Conservation (phyloP, 164 flowering plant genomes). For the Chloranthus sessilifolius region DNA sequence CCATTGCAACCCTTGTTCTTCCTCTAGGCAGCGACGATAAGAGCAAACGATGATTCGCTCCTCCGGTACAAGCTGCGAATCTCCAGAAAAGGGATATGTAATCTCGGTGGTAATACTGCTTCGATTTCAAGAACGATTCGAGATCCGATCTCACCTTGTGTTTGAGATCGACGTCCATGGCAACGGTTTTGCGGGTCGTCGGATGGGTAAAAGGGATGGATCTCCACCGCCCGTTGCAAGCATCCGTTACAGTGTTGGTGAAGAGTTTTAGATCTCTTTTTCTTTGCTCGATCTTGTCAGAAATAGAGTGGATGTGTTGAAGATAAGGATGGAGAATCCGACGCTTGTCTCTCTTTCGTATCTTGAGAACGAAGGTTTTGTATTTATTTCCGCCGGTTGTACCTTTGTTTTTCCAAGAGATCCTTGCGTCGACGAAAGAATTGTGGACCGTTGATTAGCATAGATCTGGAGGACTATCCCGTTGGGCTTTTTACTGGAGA, state of each 20-base stretch:
- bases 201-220: constrained; percentile 73
- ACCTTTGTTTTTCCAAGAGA: constrained; percentile 43
- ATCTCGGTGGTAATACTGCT: constrained; percentile 64
- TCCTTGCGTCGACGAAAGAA: constrained; percentile 46
- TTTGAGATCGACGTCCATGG: constrained; percentile 68
- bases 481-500: constrained; percentile 46
- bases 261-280: constrained; percentile 40
- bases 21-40: too few relatives aligned
- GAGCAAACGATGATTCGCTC: too few relatives aligned
- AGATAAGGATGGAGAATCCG: constrained; percentile 67
- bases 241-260: constrained; percentile 27
- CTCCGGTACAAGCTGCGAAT: too few relatives aligned
- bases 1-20: too few relatives aligned
- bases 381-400: neutral
- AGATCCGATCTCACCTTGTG: constrained; percentile 62
- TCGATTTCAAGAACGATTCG: constrained; percentile 61
- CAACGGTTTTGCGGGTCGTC: constrained; percentile 57
- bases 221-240: constrained; percentile 43
- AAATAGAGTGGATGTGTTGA: constrained; percentile 55
- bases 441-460: constrained; percentile 44
- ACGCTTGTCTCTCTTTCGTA: constrained; percentile 48
- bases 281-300: constrained; percentile 50
- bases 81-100: too few relatives aligned
- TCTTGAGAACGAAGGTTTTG: constrained; percentile 37
- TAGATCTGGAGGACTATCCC: constrained; percentile 53